Conservation (phyloP, 768 basidiomycete species). For the Rhodotorula kratochvilovae region DNA sequence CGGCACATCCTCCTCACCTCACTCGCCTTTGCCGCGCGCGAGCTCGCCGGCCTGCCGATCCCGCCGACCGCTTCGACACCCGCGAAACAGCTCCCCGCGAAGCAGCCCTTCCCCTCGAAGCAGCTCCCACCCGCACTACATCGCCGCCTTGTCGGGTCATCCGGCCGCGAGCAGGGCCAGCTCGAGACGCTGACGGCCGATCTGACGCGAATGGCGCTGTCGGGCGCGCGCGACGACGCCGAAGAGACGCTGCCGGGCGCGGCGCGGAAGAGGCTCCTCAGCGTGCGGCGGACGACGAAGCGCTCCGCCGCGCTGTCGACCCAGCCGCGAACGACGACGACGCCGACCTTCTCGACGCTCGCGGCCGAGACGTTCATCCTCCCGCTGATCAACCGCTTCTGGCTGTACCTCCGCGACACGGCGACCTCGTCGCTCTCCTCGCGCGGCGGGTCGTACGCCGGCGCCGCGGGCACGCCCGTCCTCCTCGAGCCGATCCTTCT, state of each 20-base stretch:
- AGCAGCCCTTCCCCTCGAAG: slow-evolving; percentile 68
- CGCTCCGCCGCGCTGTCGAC: neutral
- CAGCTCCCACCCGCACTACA: slow-evolving; percentile 69
- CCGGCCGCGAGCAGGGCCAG: slow-evolving; percentile 44
- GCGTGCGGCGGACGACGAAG: slow-evolving; percentile 52
- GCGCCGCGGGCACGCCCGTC: slow-evolving; percentile 72
- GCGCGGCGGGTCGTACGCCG: slow-evolving; percentile 36
- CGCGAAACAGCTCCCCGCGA: neutral
- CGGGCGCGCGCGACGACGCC: slow-evolving; percentile 57
- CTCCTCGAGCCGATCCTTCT: slow-evolving; percentile 74
- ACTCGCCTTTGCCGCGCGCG: slow-evolving; percentile 76
- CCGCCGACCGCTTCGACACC: neutral
- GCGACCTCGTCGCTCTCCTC: slow-evolving; percentile 58
- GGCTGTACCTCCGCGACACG: slow-evolving; percentile 82
- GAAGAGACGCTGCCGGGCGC: slow-evolving; percentile 60
- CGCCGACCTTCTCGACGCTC: slow-evolving; percentile 55
- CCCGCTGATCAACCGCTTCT: slow-evolving; percentile 89
- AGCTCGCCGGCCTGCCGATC: slow-evolving; percentile 59
- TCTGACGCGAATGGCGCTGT: slow-evolving; percentile 62
- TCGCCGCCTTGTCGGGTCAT: slow-evolving; percentile 56
- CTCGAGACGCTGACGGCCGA: slow-evolving; percentile 61
- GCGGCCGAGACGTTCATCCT: slow-evolving; percentile 84
- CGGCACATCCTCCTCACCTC: slow-evolving; percentile 80
- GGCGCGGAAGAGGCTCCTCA: slow-evolving; percentile 68
- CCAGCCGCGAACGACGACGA: neutral